Evolutionary conservation across 805 yeast species (phyloP).

Genomic region (Nakazawaea peltata): DNA sequence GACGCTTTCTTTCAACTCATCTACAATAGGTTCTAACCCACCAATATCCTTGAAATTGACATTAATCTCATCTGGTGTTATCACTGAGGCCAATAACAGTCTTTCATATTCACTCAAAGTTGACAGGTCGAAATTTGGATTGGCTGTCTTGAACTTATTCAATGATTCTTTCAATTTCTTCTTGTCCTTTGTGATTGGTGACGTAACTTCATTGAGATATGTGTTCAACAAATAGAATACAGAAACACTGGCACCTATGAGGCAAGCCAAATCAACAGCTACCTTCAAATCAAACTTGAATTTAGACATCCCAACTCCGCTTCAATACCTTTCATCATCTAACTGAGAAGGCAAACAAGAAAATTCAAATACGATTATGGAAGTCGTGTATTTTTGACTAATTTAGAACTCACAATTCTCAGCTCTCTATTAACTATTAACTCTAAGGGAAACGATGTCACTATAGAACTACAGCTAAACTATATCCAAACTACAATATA

Average conservation of each 20-base stretch:
- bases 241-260: slow-evolving; percentile 43
- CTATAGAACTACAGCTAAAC: too few species aligned
- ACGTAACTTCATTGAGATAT: slow-evolving; percentile 19
- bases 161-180: slow-evolving; percentile 46
- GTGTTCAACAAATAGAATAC: slow-evolving; percentile 37
- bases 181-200: slow-evolving; percentile 21
- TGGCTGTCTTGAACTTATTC: slow-evolving; percentile 47
- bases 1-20: slow-evolving; percentile 82
- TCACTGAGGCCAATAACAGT: slow-evolving; percentile 66
- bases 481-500: too few species aligned
- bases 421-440: too few species aligned
- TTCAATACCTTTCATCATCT: too few species aligned
- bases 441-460: too few species aligned
- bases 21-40: slow-evolving; percentile 75
- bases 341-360: too few species aligned
- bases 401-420: too few species aligned
- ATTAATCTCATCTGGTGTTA: slow-evolving; percentile 76
- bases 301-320: slow-evolving; percentile 13
- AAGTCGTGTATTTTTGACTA: too few species aligned
- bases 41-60: slow-evolving; percentile 80
- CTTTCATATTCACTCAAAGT: slow-evolving; percentile 52
- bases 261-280: slow-evolving; percentile 21
- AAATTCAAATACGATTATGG: too few species aligned
- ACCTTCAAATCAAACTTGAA: slow-evolving; percentile 21
- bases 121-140: slow-evolving; percentile 44